Evolutionary conservation across 805 yeast genomes (phyloP), one percentile per base, ranked within the genome.

Genomic region (Myxozyma kluyveri): DNA sequence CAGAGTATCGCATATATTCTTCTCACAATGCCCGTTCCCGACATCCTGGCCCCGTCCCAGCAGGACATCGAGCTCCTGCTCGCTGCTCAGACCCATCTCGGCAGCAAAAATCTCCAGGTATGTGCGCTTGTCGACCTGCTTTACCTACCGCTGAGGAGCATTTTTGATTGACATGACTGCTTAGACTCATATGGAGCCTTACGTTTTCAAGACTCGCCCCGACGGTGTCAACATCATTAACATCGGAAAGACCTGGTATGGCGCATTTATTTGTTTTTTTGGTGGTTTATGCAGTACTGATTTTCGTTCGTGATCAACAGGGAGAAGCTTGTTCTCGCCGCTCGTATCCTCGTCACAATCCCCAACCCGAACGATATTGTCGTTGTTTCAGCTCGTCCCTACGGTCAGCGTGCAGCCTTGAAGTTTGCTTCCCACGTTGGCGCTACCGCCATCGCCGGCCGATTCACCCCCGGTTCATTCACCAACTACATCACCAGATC

Each of bases 381-480:
- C 75, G 98, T 96, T 70, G 88, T 95, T 72, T 90, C 98, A 65
- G 88, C 98, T 70, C 91, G 98, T 84, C 90, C 97, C 70, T 91
- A 87, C 80, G 99, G 99, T 74, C 99, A 93, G 83, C 93, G 99
- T 83, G 99, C 99, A 73, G 99, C 91, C 68, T 85, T 93, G 78
- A 93, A 93, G 83, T 93, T 86, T 74, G 97, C 99, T 74, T 88
- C 96, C 70, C 98, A 93, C 90, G 90, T 98, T 70, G 98, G 98
- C 78, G 96, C 99, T 68, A 91, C 98, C 68, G 90, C 99, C 75
- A 91, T 93, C 80, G 99, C 99, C 70, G 99, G 99, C 80, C 89
- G 99, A 83, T 93, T 93, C 87, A 93, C 99, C 71, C 99, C 99
- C 80, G 99, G 99, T 88, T 84, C 86, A 82, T 93, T 93, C 93